These are phyloP conservation scores for Kwoniella shivajii DNA, from an alignment of 1,284 basidiomycete species.

Conservation along the genomic window DNA sequence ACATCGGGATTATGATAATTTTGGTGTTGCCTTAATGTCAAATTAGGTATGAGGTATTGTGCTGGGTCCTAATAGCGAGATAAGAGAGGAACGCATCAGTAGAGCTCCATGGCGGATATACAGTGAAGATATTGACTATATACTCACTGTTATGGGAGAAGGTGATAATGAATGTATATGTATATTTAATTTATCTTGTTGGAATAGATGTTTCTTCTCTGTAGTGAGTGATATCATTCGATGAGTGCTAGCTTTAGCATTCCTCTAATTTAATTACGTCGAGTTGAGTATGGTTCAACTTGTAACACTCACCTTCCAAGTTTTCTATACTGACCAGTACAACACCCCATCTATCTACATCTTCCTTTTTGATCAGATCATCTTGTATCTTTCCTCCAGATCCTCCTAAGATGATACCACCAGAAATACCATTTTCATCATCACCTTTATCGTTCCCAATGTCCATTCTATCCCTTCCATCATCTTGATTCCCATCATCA, in stretches of 20 bases:
- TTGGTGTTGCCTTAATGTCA: conserved; percentile 26
- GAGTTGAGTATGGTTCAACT: no score
- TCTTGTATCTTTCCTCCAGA: conserved; percentile 16
- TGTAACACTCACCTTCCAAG: conserved; percentile 39
- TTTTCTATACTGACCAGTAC: conserved; percentile 36
- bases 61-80: conserved; percentile 50
- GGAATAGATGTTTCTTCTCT: conserved; percentile 47
- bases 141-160: conserved; percentile 32
- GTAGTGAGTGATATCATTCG: no score
- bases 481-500: conserved; percentile 12
- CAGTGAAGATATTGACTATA: no score
- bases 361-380: conserved; percentile 16
- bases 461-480: conserved; percentile 9
- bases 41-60: conserved; percentile 33
- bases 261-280: no score
- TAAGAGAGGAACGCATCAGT: no score
- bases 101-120: not conserved
- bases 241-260: no score
- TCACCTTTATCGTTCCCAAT: conserved; percentile 29
- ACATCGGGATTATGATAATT: conserved; percentile 27
- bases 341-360: conserved; percentile 41
- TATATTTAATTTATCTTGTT: conserved; percentile 26
- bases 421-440: conserved; percentile 2
- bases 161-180: conserved; percentile 47
- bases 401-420: conserved; percentile 6